Evolutionary conservation across 768 basidiomycete genomes (phyloP), one percentile per base, ranked within the genome.

Genomic region (Pholiota microspora): DNA sequence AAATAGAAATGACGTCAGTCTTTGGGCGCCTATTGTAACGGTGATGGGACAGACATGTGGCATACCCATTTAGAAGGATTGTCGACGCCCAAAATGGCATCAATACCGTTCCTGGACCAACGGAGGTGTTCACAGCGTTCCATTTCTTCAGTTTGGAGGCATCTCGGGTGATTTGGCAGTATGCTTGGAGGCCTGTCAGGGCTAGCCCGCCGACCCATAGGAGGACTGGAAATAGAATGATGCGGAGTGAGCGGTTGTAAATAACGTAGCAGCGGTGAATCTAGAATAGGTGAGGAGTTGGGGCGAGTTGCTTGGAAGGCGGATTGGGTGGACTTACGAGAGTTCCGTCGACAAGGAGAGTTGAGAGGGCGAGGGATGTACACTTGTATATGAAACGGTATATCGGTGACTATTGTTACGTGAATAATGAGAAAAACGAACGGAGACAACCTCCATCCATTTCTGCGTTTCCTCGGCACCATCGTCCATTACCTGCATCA

Each of bases 191-290:
- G 8, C 7, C 51, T 8, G 58, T 59, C 4, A 47, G 34, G 40
- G 45, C 24, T 1, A 58, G 21, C 4, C 58, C 49, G 6, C 58
- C 58, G n/a, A 62, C 16, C 56, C 58, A 66, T 4, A 66, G 32
- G 24, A 61, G 28, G 18, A 52, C 49, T 1, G 65, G 62, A 25
- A 64, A 47, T 4, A 52, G 18, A 32, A 62, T 49, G 6, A 55
- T 46, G 3, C 38, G 47, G 15, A 18, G 18, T 16, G 57, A 61
- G 36, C 52, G 58, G 2, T 34, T 27, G 48, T 55, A 66, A 13
- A 64, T 28, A 31, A 60, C 48, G 60, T 61, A 66, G 46, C 60
- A 62, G 13, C 65, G 58, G 44, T 61, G 62, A 29, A 62, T 62
- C 65, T 31, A 31, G 31, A n/a, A 21, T 8, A 9, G 7, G 23